phyloP scores from a whole-genome alignment of 495 filamentous ascomycete genomes.

The Penicillium taxi region DNA sequence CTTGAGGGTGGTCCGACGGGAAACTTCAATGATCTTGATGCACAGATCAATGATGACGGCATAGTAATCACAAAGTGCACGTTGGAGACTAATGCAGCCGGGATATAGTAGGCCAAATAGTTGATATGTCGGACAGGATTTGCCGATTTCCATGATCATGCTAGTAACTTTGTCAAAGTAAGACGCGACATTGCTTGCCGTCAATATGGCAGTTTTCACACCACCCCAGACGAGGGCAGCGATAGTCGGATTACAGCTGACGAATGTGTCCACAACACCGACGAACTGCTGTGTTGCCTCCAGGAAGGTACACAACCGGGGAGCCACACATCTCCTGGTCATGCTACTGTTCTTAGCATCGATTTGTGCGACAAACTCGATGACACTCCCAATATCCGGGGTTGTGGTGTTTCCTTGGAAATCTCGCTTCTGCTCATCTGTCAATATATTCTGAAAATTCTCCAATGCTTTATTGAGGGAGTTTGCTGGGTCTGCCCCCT shows the following conservation, averaged over 20 bases:
- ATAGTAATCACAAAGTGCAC: constrained; percentile 27
- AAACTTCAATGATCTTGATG: constrained; percentile 19
- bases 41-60: constrained; percentile 27
- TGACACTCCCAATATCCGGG: constrained; percentile 21
- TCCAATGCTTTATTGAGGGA: constrained; percentile 7
- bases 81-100: constrained; percentile 20
- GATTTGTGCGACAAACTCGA: constrained; percentile 23
- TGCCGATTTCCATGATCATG: constrained; percentile 22
- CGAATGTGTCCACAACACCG: constrained; percentile 23
- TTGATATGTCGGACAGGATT: constrained; percentile 21
- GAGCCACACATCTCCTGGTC: constrained; percentile 15
- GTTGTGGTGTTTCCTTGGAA: constrained; percentile 9
- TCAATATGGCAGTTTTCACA: constrained; percentile 20
- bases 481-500: not conserved
- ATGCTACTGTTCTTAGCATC: constrained; percentile 18
- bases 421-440: constrained; percentile 14
- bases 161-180: constrained; percentile 29
- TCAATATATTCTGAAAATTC: constrained; percentile 15
- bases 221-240: constrained; percentile 35
- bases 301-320: constrained; percentile 22
- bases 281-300: constrained; percentile 24
- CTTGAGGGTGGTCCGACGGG: not conserved
- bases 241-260: constrained; percentile 24
- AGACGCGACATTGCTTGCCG: constrained; percentile 22
- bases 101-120: constrained; percentile 28